Evolutionary conservation across 2,329 filamentous ascomycete species (phyloP), one percentile per base, ranked within the genome.

Genomic region (Rhynchosporium agropyri): DNA sequence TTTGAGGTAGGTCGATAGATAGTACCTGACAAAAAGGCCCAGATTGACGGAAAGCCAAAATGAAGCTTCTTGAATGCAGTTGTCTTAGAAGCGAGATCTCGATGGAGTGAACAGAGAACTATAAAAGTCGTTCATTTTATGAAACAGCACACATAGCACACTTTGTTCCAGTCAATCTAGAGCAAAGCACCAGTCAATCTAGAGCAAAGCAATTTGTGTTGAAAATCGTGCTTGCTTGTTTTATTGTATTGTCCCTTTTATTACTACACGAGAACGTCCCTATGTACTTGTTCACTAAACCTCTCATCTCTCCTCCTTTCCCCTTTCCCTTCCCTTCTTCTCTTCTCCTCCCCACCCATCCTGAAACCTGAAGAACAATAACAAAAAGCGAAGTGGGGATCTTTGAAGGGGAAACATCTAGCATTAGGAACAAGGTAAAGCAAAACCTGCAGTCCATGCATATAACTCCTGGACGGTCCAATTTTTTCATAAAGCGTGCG

Each of bases 351-450:
- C 9, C 5, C 26, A 33, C 12, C 8, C 15, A 5, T 50, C 48
- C 46, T 62, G 36, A 28, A 51, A 31, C 29, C n/a, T 53, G 28
- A 53, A 45, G 43, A 49, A 38, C 6, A 55, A 33, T 29, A 42
- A 43, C 50, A 6, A 50, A 33, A 20, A 59, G 54, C 48, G 53
- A 63, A 63, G 61, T 56, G 56, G 61, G 61, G 55, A 59, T 59
- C 43, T 38, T 55, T 20, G 48, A 51, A 51, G 36, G 20, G 1
- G 13, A 38, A 10, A 26, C 31, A 38, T 20, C 45, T 7, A 49
- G 45, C 49, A 31, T 12, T 13, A 31, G 15, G 3, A 15, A 1
- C n/a, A 38, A 33, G 4, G 50, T 43, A 61, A 57, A 54, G 12
- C 20, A 28, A 36, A 33, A 28, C 40, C 54, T 33, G 54, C 53